Conservation (phyloP, 139 green algal species). For the Chlamydomonas applanata region DNA sequence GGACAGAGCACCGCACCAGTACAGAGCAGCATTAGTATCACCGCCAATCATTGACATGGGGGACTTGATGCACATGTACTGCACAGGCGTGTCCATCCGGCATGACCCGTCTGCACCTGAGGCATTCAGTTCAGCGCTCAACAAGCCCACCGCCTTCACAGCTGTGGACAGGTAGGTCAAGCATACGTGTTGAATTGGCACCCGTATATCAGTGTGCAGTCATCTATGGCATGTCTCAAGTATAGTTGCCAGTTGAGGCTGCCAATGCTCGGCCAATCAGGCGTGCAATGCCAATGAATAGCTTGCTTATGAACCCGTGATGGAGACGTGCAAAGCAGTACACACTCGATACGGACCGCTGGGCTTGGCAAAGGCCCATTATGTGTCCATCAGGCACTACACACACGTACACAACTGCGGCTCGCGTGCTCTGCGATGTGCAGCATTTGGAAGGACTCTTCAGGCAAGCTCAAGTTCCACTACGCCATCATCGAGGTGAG, state of each 20-base stretch:
- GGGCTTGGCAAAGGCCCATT: too few relatives aligned
- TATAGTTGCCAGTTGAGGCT: too few relatives aligned
- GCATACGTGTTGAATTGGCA: constrained; percentile 9
- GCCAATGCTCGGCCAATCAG: too few relatives aligned
- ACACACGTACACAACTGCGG: neutral
- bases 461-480: constrained; percentile 35
- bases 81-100: constrained; percentile 27
- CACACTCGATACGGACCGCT: too few relatives aligned
- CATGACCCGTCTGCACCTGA: neutral
- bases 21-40: neutral
- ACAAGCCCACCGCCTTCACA: constrained; percentile 47
- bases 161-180: constrained; percentile 45
- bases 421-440: neutral
- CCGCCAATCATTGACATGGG: neutral
- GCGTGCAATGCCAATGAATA: too few relatives aligned
- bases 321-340: too few relatives aligned
- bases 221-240: too few relatives aligned
- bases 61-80: neutral
- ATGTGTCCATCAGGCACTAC: too few relatives aligned
- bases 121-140: constrained; percentile 5
- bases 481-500: constrained; percentile 51
- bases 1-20: too few relatives aligned
- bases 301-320: too few relatives aligned
- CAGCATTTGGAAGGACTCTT: too few relatives aligned
- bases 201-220: too few relatives aligned